Percentiles rank a stretch among this genome's conserved stretches.
Conservation (phyloP, 257 asterid species). For the Voacanga thouarsii region DNA sequence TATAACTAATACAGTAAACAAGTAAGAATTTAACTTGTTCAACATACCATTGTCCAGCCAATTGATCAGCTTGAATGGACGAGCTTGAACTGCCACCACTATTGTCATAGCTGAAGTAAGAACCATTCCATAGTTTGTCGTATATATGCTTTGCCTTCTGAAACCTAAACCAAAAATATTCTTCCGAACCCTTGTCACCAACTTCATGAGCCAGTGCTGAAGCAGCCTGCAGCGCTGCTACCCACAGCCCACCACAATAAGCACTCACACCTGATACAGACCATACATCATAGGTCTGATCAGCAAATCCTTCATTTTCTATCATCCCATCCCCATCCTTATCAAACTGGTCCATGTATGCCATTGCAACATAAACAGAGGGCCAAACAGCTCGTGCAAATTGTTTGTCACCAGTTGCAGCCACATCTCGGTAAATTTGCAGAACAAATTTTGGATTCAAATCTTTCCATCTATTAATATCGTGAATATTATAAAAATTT, state of each 20-base stretch:
- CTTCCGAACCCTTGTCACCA: slow-evolving; percentile 78
- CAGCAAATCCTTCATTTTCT: slow-evolving; percentile 91
- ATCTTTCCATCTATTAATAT: slow-evolving; percentile 96
- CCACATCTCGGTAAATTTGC: slow-evolving; percentile 86
- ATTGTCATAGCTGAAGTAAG: slow-evolving; percentile 78
- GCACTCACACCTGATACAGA: slow-evolving; percentile 93
- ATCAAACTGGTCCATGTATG: slow-evolving; percentile 97
- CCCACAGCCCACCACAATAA: slow-evolving; percentile 98
- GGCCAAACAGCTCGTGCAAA: slow-evolving; percentile 94
- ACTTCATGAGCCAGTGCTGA: slow-evolving; percentile 80
- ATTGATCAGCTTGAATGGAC: slow-evolving; percentile 95
- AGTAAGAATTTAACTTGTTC: neutral
- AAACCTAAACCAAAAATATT: slow-evolving; percentile 74
- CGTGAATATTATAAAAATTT: slow-evolving; percentile 68
- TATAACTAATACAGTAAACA: neutral
- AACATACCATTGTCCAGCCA: slow-evolving; percentile 93
- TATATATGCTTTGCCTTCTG: slow-evolving; percentile 79
- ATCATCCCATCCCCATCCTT: slow-evolving; percentile 99
- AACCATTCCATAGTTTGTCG: slow-evolving; percentile 81
- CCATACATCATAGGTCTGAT: slow-evolving; percentile 97
- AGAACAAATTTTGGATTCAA: slow-evolving; percentile 93
- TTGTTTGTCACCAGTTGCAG: slow-evolving; percentile 62
- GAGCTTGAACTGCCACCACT: slow-evolving; percentile 67
- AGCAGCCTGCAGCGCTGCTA: slow-evolving; percentile 93
- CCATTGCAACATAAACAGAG: slow-evolving; percentile 85